These are phyloP conservation scores for Boletus huronensis DNA, from an alignment of 768 basidiomycete genomes.

Conservation along the genomic window DNA sequence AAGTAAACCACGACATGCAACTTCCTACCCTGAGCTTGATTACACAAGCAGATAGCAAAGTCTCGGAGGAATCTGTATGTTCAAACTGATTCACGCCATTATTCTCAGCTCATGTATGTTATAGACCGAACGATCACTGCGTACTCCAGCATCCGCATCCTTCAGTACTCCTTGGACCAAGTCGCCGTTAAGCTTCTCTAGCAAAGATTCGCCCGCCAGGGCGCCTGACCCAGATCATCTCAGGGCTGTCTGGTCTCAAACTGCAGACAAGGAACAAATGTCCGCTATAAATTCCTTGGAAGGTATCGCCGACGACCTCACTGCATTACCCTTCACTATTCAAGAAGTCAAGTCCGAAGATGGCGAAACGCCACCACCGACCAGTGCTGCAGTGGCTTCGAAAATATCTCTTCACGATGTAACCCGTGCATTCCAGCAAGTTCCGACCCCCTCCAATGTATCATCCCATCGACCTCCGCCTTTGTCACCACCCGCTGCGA, in stretches of 20 bases:
- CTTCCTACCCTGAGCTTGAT: conserved; percentile 22
- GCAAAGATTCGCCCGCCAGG: conserved; percentile 67
- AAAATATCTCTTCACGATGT: conserved; percentile 82
- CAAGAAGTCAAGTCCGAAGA: conserved; percentile 88
- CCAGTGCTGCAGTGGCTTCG: conserved; percentile 51
- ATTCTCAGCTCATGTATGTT: conserved; percentile 11
- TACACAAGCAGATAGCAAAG: conserved; percentile 44
- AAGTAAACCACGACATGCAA: conserved; percentile 5
- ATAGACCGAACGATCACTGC: conserved; percentile 43
- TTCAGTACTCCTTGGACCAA: conserved; percentile 50
- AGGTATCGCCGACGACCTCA: conserved; percentile 79
- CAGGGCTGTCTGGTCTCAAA: conserved; percentile 81
- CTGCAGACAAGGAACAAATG: conserved; percentile 63
- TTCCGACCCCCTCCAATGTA: conserved; percentile 57
- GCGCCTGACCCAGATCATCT: conserved; percentile 80
- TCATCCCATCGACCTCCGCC: conserved; percentile 45
- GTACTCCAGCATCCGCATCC: conserved; percentile 43
- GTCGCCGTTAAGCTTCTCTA: conserved; percentile 46
- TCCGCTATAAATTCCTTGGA: conserved; percentile 77
- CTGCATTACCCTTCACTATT: conserved; percentile 72
- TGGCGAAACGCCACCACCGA: conserved; percentile 73
- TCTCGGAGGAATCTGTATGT: conserved; percentile 54
- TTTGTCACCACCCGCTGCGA: conserved; percentile 48
- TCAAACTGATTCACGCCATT: background rate
- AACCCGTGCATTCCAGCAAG: conserved; percentile 83